Evolutionary conservation across 805 yeast species (phyloP).

Genomic region (Alloascoidea hylecoeti): DNA sequence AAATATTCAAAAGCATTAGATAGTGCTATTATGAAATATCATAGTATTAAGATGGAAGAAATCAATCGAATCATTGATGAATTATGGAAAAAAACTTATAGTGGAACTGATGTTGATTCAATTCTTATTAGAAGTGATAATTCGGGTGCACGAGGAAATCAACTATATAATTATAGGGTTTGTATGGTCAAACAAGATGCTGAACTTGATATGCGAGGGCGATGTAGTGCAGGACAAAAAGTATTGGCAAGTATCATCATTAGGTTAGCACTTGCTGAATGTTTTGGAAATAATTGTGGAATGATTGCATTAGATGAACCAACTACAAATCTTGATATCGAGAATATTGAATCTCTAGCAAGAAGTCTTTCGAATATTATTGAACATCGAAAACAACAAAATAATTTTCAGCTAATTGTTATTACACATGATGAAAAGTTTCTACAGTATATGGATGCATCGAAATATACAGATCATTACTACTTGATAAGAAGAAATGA

Average conservation of each 20-base stretch:
- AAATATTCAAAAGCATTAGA: constrained; percentile 81
- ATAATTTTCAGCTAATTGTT: constrained; percentile 85
- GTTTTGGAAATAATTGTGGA: constrained; percentile 92
- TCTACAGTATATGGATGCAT: constrained; percentile 72
- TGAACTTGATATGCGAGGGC: constrained; percentile 94
- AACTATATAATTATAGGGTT: constrained; percentile 84
- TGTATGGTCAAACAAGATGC: constrained; percentile 89
- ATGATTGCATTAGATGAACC: constrained; percentile 96
- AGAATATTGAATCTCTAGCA: constrained; percentile 81
- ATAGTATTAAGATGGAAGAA: constrained; percentile 82
- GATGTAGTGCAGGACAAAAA: constrained; percentile 97
- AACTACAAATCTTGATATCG: constrained; percentile 86
- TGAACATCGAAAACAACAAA: constrained; percentile 58
- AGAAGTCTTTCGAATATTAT: constrained; percentile 64
- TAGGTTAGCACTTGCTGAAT: constrained; percentile 84
- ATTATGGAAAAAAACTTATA: constrained; percentile 86
- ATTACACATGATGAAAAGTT: constrained; percentile 96
- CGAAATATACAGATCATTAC: constrained; percentile 75
- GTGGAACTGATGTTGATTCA: constrained; percentile 90
- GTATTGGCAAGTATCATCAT: constrained; percentile 88
- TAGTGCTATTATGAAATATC: constrained; percentile 86
- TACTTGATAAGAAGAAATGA: constrained; percentile 72
- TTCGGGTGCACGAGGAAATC: constrained; percentile 30
- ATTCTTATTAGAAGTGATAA: constrained; percentile 78
- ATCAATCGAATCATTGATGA: constrained; percentile 81